Conservation (phyloP, 1,284 basidiomycete species). For the Limonomyces culmigenus region DNA sequence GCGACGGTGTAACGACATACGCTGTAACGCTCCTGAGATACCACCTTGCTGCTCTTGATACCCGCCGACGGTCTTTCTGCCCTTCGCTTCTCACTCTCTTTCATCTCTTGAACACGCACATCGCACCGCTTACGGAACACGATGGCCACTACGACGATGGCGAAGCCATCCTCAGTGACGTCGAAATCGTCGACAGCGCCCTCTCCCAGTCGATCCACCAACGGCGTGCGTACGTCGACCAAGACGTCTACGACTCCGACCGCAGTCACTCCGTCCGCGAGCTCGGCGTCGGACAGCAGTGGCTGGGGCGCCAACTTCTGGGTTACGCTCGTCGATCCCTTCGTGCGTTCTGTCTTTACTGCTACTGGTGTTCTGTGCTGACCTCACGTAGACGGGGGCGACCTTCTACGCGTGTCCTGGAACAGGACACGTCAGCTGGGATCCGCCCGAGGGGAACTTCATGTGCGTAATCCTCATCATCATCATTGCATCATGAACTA, state of each 20-base stretch:
- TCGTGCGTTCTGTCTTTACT: slow-evolving; percentile 33
- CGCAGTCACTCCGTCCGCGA: neutral
- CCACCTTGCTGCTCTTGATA: no score
- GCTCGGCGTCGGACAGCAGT: slow-evolving; percentile 10
- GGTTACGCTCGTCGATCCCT: slow-evolving; percentile 71
- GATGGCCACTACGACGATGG: no score
- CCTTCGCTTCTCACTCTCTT: no score
- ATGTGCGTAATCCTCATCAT: slow-evolving; percentile 47
- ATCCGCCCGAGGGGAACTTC: slow-evolving; percentile 78
- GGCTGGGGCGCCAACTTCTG: slow-evolving; percentile 76
- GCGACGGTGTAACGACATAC: no score
- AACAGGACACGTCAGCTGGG: slow-evolving; percentile 85
- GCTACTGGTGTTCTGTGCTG: slow-evolving; percentile 5
- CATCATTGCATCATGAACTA: slow-evolving; percentile 6
- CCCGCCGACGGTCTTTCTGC: no score
- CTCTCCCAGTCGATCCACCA: no score
- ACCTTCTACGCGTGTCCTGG: slow-evolving; percentile 88
- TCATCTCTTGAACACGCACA: no score
- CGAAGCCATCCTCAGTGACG: no score
- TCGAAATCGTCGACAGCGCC: no score
- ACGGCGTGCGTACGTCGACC: no score
- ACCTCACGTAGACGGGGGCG: slow-evolving; percentile 42
- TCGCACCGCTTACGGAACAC: no score
- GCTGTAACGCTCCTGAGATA: no score
- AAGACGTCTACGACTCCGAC: neutral